Percentiles rank a stretch among this genome's conserved stretches.
These are phyloP conservation scores for Phylloporus sp. DNA, from an alignment of 768 basidiomycete genomes.

Conservation along the genomic window DNA sequence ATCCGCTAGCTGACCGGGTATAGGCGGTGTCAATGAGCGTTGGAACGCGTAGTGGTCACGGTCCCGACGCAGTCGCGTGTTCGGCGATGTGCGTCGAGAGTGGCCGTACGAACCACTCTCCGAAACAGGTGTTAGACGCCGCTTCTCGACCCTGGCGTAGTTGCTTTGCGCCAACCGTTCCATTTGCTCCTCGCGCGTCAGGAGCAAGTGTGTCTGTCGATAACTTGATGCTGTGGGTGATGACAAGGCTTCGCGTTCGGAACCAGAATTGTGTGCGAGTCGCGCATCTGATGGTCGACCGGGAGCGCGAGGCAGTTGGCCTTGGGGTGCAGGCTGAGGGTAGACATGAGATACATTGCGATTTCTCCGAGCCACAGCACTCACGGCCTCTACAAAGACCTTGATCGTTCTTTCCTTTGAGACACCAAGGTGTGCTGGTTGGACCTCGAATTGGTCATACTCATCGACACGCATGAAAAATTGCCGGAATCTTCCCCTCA, in stretches of 20 bases:
- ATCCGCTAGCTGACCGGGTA: conserved; percentile 29
- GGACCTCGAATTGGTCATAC: conserved; percentile 46
- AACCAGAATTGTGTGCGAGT: conserved; percentile 12
- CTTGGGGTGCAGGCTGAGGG: conserved; percentile 23
- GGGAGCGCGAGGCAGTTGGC: conserved; percentile 26
- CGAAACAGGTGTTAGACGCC: conserved; percentile 14
- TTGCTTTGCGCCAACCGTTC: conserved; percentile 25
- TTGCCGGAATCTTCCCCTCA: conserved; percentile 67
- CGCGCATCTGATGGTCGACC: conserved; percentile 4
- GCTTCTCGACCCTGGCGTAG: conserved; percentile 8
- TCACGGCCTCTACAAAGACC: conserved; percentile 56
- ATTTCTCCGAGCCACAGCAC: conserved; percentile 13
- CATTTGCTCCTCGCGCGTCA: conserved; percentile 27
- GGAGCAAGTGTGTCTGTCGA: conserved; percentile 8
- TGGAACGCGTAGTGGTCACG: not conserved
- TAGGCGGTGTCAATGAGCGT: conserved; percentile 20
- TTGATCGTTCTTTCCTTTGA: conserved; percentile 51
- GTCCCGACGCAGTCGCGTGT: conserved; percentile 1
- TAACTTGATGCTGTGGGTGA: not conserved
- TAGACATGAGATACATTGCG: conserved; percentile 6
- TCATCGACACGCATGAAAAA: conserved; percentile 59
- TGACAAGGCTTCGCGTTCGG: conserved; percentile 16
- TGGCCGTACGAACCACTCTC: conserved; percentile 17
- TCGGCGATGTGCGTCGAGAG: conserved; percentile 13
- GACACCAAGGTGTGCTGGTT: conserved; percentile 56